Evolutionary conservation across 208 protist genomes (phyloP).

Genomic region (Crithidia mellificae): DNA sequence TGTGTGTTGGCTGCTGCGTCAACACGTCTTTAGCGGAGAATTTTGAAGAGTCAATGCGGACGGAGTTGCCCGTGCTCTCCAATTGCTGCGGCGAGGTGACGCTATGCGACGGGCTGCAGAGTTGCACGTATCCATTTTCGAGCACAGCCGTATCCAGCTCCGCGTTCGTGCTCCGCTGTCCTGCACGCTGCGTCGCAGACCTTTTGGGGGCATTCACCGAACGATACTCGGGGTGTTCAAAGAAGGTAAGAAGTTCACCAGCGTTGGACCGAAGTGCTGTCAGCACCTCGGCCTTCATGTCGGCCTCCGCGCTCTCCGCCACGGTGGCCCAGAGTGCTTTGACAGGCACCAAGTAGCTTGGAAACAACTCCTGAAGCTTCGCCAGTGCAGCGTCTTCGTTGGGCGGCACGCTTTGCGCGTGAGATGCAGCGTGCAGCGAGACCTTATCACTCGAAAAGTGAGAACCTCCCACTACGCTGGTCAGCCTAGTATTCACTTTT

Average conservation of each 20-base stretch:
- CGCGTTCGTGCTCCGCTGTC: background rate
- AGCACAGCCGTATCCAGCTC: background rate
- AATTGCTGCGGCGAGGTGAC: no score
- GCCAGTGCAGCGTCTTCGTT: background rate
- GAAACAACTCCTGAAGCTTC: constrained; percentile 43
- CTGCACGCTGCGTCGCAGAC: background rate
- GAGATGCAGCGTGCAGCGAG: no score
- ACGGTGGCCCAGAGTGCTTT: constrained; percentile 39
- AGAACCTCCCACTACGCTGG: no score
- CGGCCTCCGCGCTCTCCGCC: constrained; percentile 14
- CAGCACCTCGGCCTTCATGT: constrained; percentile 9
- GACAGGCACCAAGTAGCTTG: constrained; percentile 61
- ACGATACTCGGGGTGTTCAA: constrained; percentile 20
- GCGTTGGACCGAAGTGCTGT: constrained; percentile 8
- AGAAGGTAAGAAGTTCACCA: constrained; percentile 3
- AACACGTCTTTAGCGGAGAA: no score
- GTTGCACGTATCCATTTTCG: constrained; percentile 30
- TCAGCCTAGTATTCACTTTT: background rate
- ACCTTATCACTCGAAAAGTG: no score
- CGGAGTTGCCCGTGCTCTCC: no score
- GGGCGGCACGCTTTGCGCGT: background rate
- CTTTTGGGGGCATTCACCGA: background rate
- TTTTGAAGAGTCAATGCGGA: no score
- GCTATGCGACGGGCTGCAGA: background rate
- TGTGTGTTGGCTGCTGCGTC: background rate